phyloP scores from a whole-genome alignment of 352 stramenopile genomes.

The Stephanocyclus meneghinianus region DNA sequence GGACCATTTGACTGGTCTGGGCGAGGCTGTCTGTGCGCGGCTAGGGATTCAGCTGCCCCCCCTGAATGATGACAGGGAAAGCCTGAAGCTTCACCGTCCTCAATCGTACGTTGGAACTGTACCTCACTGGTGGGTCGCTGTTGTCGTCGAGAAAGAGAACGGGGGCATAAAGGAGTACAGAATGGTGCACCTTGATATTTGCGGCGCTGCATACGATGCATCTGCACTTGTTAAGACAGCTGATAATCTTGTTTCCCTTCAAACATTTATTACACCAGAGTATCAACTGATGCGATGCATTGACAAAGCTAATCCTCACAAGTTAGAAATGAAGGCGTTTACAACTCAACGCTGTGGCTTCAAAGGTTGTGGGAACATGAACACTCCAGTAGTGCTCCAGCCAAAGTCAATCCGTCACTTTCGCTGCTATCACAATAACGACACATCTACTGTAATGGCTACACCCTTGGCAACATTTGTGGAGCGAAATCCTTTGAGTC shows the following conservation, averaged over 20 bases:
- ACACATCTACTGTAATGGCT: slow-evolving; percentile 9
- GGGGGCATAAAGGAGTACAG: slow-evolving; percentile 2
- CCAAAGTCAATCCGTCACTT: slow-evolving; percentile 21
- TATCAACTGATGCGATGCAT: slow-evolving; percentile 2
- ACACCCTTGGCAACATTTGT: slow-evolving; percentile 14
- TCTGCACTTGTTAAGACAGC: neutral
- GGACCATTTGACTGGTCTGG: slow-evolving; percentile 2
- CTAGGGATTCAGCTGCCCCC: slow-evolving; percentile 11
- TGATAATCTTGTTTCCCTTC: slow-evolving; percentile 5
- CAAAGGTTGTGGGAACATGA: neutral
- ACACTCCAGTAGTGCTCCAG: slow-evolving; percentile 3
- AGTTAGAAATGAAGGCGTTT: slow-evolving; percentile 14
- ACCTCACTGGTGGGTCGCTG: slow-evolving; percentile 24
- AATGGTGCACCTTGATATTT: slow-evolving; percentile 28
- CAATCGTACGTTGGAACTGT: slow-evolving; percentile 12
- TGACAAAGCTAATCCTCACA: neutral
- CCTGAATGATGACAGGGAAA: neutral
- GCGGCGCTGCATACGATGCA: slow-evolving; percentile 17
- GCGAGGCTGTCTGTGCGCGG: neutral
- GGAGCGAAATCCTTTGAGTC: neutral
- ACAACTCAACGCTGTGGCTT: neutral
- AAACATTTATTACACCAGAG: slow-evolving; percentile 20
- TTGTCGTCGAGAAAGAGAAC: slow-evolving; percentile 1
- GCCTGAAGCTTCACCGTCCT: slow-evolving; percentile 13
- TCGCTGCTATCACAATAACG: slow-evolving; percentile 15